These are phyloP conservation scores for Phytophthora tubulina DNA, from an alignment of 352 stramenopile genomes.

Conservation along the genomic window DNA sequence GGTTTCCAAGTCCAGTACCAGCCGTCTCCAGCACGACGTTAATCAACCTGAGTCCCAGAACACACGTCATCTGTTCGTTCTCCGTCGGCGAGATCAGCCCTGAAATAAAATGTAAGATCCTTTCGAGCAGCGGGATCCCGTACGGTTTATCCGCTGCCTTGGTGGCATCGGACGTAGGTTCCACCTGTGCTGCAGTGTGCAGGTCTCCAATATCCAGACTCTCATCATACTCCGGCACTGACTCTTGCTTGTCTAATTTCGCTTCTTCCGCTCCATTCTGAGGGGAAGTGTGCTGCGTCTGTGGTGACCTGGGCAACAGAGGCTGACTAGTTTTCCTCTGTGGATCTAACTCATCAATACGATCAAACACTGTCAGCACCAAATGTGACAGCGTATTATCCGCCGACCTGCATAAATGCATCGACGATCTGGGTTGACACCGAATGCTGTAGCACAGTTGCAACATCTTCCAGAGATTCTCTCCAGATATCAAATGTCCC, in stretches of 20 bases:
- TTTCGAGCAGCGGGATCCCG: conserved; percentile 91
- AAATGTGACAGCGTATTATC: conserved; percentile 97
- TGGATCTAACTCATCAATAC: conserved; percentile 80
- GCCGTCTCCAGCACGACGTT: conserved; percentile 98
- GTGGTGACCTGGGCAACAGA: conserved; percentile 6
- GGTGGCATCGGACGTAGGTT: conserved; percentile 9
- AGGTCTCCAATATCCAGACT: conserved; percentile 39
- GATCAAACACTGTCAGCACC: conserved; percentile 97
- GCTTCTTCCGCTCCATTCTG: conserved; percentile 1
- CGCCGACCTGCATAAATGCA: conserved; percentile 94
- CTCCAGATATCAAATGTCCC: conserved; percentile 89
- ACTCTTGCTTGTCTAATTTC: conserved; percentile 13
- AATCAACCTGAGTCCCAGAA: conserved; percentile 95
- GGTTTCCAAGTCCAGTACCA: conserved; percentile 82
- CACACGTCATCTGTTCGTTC: conserved; percentile 90
- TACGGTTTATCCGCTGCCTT: conserved; percentile 67
- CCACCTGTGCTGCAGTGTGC: conserved; percentile 3
- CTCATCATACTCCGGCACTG: conserved; percentile 30
- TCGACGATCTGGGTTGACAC: conserved; percentile 86
- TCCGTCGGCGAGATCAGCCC: conserved; percentile 93
- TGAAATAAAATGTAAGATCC: conserved; percentile 95
- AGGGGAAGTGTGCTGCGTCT: conserved; percentile 3
- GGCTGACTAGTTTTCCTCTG: conserved; percentile 20
- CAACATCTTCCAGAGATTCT: conserved; percentile 96
- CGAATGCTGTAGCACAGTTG: conserved; percentile 97